Percentiles rank a stretch among this genome's conserved stretches.
Evolutionary conservation across 31 red algal species (phyloP).

Genomic region (Odonthalia washingtoniensis): DNA sequence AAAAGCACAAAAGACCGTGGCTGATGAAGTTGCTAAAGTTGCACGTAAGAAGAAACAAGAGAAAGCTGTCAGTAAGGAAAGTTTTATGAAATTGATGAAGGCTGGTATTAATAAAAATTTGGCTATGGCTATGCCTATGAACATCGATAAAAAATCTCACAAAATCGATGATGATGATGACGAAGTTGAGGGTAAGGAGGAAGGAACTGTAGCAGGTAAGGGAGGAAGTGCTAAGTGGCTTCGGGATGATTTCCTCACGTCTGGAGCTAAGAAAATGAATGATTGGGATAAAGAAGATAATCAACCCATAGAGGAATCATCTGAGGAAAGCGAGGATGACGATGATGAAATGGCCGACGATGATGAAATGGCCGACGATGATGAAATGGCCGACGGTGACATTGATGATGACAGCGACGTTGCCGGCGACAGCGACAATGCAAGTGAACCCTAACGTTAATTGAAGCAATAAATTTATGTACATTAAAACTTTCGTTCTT

Average conservation of each 20-base stretch:
- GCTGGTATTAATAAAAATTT: constrained; percentile 44
- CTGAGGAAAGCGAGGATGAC: constrained; percentile 25
- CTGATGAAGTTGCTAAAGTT: background rate
- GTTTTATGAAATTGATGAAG: constrained; percentile 72
- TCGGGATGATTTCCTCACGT: constrained; percentile 53
- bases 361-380: constrained; percentile 33
- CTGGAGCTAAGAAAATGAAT: constrained; percentile 42
- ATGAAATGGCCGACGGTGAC: background rate
- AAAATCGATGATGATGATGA: background rate
- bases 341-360: constrained; percentile 11
- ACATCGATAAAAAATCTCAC: background rate
- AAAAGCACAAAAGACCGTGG: constrained; percentile 64
- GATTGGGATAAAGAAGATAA: constrained; percentile 58
- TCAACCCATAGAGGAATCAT: constrained; percentile 18
- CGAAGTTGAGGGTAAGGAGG: constrained; percentile 1
- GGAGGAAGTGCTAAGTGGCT: constrained; percentile 59
- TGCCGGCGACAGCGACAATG: background rate
- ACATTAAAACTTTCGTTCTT: background rate
- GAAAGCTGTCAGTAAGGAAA: constrained; percentile 58
- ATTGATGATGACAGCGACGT: background rate
- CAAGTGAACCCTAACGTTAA: background rate
- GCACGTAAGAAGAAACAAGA: constrained; percentile 33
- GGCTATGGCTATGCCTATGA: background rate
- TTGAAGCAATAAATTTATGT: too few species aligned
- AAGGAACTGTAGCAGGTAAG: background rate